Conservation (phyloP, 768 basidiomycete species). For the Tulasnella sp. region DNA sequence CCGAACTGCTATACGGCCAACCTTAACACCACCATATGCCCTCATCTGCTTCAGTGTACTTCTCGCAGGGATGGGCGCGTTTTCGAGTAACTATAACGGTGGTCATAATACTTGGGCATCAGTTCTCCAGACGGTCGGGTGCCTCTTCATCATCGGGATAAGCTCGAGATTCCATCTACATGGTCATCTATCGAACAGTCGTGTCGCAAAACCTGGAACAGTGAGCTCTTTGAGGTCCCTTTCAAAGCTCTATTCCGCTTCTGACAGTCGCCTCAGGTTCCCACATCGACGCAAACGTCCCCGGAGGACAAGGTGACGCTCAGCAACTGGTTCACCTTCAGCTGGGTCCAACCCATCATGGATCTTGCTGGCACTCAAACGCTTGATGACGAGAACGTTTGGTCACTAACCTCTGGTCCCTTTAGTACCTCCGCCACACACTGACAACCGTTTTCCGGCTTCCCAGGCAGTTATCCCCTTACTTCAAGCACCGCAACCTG, state of each 20-base stretch:
- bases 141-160: too few species aligned
- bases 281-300: conserved; percentile 28
- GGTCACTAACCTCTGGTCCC: conserved; percentile 28
- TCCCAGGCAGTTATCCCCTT: conserved; percentile 40
- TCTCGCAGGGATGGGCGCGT: too few species aligned
- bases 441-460: too few species aligned
- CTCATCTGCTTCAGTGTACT: too few species aligned
- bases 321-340: conserved; percentile 55
- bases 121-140: too few species aligned
- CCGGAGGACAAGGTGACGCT: conserved; percentile 55
- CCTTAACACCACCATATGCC: too few species aligned
- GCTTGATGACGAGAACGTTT: conserved; percentile 39
- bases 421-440: too few species aligned
- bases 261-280: conserved; percentile 27
- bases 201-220: neutral
- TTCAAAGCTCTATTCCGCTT: conserved; percentile 35
- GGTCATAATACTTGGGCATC: too few species aligned
- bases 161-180: too few species aligned
- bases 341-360: conserved; percentile 54
- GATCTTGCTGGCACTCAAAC: conserved; percentile 39
- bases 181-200: neutral
- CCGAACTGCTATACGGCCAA: too few species aligned
- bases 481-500: conserved; percentile 54
- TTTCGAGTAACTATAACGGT: too few species aligned
- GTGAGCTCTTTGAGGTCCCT: neutral